Base-by-base conservation (phyloP, 192 early-diverging fungal genomes). In the Backusella mclennaniae region DNA sequence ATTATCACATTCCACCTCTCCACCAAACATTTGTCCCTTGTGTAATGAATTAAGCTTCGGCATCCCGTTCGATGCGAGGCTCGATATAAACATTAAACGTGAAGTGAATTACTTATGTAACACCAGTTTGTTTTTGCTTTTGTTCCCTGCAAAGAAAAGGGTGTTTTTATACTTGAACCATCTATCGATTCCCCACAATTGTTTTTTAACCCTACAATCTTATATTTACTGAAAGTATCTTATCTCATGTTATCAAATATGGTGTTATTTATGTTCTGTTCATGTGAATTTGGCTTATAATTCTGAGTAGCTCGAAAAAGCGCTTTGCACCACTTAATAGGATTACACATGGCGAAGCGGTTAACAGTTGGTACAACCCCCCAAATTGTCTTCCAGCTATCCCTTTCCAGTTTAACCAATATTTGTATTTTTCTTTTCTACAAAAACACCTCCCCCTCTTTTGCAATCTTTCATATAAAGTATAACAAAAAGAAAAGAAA, bases 301-400 rank as follows among this genome's bases (percentile, higher is more conserved):
- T 23, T 23, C 0, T 56, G 21, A 23, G 7, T 56, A 17, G 53
- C 7, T 12, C 21, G 19, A 56, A 56, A 56, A 56, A 56, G 21
- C 21, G 2, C 8, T 56, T 56, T 56, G 21, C 53, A 12, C 21
- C 2, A 56, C 21, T 23, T 9, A 56, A 8, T 59, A 12, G 0
- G 56, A 59, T 59, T 59, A 59, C 56, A 59, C 56, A 59, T 59
- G 56, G 56, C 56, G 56, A 59, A 59, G 56, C 56, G 56, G 7
- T 12, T 14, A 26, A 59, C 56, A 12, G 23, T 4, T 59, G 21
- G 56, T 59, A 26, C 23, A 59, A 59, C 56, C 19, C 19, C 23
- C 11, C 12, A 33, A 26, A n/a, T 29, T 59, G 1, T 23, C 9
- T 59, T 59, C 26, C 52, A 6, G 19, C 7, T 7, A 21, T 56